Conservation (phyloP, 306 rosid species). For the Oemleria cerasiformis region DNA sequence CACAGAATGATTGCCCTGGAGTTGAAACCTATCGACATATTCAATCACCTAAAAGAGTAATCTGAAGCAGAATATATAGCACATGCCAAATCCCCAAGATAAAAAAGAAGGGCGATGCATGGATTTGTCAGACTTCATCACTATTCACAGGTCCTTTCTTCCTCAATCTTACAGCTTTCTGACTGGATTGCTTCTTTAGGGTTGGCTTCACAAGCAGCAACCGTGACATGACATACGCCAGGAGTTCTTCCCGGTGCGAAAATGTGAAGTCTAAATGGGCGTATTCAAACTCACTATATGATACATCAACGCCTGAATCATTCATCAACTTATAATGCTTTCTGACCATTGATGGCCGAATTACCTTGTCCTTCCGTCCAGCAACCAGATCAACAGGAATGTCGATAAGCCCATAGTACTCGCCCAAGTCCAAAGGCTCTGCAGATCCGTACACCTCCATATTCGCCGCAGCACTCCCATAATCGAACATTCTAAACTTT, state of each 20-base stretch:
- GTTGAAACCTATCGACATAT: constrained; percentile 5
- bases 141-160: constrained; percentile 29
- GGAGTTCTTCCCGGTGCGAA: constrained; percentile 86
- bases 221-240: constrained; percentile 79
- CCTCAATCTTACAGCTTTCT: constrained; percentile 28
- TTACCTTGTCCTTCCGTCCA: constrained; percentile 82
- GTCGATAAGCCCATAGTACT: constrained; percentile 53
- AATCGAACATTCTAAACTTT: constrained; percentile 71
- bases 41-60: constrained; percentile 17
- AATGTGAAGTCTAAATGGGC: constrained; percentile 95
- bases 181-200: constrained; percentile 35
- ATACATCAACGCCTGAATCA: constrained; percentile 51
- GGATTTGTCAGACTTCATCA: constrained; percentile 5
- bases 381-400: constrained; percentile 89
- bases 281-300: constrained; percentile 72
- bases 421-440: constrained; percentile 71
- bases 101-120: not conserved
- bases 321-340: constrained; percentile 75
- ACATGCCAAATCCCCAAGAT: constrained; percentile 22
- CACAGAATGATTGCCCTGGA: not conserved
- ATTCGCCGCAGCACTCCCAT: constrained; percentile 57
- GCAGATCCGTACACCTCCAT: constrained; percentile 58
- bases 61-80: constrained; percentile 14
- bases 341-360: constrained; percentile 81
- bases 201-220: constrained; percentile 58